These are phyloP conservation scores for Lachnellula subtilissima DNA, from an alignment of 2,329 filamentous ascomycete species.

Conservation along the genomic window DNA sequence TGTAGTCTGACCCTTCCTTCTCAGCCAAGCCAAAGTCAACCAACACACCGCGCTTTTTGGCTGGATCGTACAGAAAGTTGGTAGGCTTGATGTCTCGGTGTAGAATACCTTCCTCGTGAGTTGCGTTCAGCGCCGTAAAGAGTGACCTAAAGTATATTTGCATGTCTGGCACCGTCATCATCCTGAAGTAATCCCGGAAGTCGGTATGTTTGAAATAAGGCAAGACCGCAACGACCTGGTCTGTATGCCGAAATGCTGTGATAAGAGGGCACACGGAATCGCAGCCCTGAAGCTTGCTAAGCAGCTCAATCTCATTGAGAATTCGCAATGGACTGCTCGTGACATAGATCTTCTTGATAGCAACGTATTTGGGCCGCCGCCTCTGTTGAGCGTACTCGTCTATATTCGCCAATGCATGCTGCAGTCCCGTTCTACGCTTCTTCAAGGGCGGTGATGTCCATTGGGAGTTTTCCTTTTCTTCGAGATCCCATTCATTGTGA, in stretches of 20 bases:
- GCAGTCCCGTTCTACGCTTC: slow-evolving; percentile 40
- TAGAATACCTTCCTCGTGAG: slow-evolving; percentile 79
- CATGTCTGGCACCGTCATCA: slow-evolving; percentile 82
- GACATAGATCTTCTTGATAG: slow-evolving; percentile 99
- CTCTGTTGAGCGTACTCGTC: slow-evolving; percentile 33
- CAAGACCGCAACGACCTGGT: slow-evolving; percentile 91
- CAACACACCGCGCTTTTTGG: slow-evolving; percentile 75
- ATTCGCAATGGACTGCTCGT: slow-evolving; percentile 92
- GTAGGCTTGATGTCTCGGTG: slow-evolving; percentile 97
- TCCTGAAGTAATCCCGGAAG: slow-evolving; percentile 89
- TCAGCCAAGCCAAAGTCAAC: slow-evolving; percentile 99
- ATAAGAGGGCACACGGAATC: slow-evolving; percentile 89
- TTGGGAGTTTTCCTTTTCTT: slow-evolving; percentile 56
- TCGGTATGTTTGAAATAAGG: slow-evolving; percentile 95
- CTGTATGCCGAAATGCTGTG: slow-evolving; percentile 89
- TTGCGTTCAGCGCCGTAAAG: slow-evolving; percentile 76
- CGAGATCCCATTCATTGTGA: slow-evolving; percentile 81
- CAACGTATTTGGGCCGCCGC: slow-evolving; percentile 71
- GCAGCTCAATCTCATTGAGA: slow-evolving; percentile 89
- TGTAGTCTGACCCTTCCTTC: slow-evolving; percentile 68
- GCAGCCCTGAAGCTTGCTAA: slow-evolving; percentile 80
- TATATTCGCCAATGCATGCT: slow-evolving; percentile 17
- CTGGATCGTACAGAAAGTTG: slow-evolving; percentile 89
- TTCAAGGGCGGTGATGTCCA: slow-evolving; percentile 67
- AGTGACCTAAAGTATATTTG: slow-evolving; percentile 84